A percentile compares a stretch with the other conserved stretches of the same genome.
Evolutionary conservation across 1,284 basidiomycete species (phyloP).

Genomic region (Macrocystidia cucumis): DNA sequence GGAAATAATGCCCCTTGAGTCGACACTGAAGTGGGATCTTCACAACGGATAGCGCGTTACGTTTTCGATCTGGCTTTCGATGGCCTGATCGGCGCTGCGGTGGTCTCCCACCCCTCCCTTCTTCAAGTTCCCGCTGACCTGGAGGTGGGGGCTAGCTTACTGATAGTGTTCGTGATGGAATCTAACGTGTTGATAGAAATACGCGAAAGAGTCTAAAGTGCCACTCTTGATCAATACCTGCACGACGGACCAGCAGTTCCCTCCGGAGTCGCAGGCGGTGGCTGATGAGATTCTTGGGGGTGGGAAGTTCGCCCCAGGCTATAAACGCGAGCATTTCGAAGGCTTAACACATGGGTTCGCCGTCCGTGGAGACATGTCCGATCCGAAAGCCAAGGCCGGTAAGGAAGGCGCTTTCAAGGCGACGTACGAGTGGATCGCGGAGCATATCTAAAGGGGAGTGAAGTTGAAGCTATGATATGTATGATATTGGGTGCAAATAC

Average conservation of each 20-base stretch:
- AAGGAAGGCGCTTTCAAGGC: constrained; percentile 59
- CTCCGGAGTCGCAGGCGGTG: constrained; percentile 32
- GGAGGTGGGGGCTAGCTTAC: constrained; percentile 30
- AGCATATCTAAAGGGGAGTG: background rate
- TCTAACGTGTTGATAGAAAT: constrained; percentile 32
- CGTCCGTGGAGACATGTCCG: constrained; percentile 41
- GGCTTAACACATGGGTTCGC: constrained; percentile 61
- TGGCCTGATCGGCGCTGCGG: constrained; percentile 42
- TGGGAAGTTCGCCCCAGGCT: constrained; percentile 46
- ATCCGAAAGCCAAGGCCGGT: constrained; percentile 41
- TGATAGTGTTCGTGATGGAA: background rate
- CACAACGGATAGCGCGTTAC: constrained; percentile 34
- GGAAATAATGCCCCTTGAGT: background rate
- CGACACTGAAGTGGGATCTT: background rate
- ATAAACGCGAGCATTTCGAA: constrained; percentile 46
- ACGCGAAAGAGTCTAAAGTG: constrained; percentile 32
- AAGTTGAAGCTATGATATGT: background rate
- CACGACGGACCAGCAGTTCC: constrained; percentile 44
- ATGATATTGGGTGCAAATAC: background rate
- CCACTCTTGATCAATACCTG: constrained; percentile 62
- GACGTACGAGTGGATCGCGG: constrained; percentile 42
- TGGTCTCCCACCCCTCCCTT: constrained; percentile 62
- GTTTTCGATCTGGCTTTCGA: constrained; percentile 66
- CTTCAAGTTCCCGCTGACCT: constrained; percentile 57
- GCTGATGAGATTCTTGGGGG: constrained; percentile 51